These are phyloP conservation scores for Vigna unguiculata DNA, from an alignment of 306 rosid genomes.

Conservation along the genomic window DNA sequence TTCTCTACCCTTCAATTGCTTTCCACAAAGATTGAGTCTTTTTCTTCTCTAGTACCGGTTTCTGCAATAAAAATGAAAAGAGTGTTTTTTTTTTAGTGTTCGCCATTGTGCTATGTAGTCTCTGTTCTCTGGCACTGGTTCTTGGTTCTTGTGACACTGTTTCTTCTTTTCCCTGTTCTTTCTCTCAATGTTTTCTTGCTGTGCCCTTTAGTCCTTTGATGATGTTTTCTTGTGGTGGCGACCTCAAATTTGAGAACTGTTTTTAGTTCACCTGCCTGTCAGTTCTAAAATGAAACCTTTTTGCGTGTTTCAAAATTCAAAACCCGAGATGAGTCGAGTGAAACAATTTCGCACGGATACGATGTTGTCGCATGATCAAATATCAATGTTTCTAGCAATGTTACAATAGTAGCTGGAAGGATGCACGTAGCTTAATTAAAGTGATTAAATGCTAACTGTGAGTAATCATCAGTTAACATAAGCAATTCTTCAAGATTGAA, in stretches of 20 bases:
- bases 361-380: constrained; percentile 5
- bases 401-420: not conserved
- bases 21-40: constrained; percentile 23
- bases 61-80: not conserved
- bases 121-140: constrained; percentile 34
- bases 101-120: constrained; percentile 16
- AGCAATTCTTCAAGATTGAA: constrained; percentile 21
- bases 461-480: not conserved
- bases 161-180: not conserved
- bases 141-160: not conserved
- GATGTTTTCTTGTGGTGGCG: not conserved
- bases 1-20: not conserved
- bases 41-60: not conserved
- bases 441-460: not conserved
- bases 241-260: constrained; percentile 3
- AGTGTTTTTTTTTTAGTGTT: not conserved
- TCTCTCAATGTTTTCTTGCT: not conserved
- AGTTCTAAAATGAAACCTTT: constrained; percentile 21
- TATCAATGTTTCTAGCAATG: not conserved
- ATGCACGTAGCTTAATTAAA: not conserved
- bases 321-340: not conserved
- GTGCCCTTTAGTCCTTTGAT: not conserved
- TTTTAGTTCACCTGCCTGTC: constrained; percentile 21
- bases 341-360: not conserved
- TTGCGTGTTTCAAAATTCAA: not conserved